Conservation (phyloP, 2,329 filamentous ascomycete species). For the Beauveria varroae region DNA sequence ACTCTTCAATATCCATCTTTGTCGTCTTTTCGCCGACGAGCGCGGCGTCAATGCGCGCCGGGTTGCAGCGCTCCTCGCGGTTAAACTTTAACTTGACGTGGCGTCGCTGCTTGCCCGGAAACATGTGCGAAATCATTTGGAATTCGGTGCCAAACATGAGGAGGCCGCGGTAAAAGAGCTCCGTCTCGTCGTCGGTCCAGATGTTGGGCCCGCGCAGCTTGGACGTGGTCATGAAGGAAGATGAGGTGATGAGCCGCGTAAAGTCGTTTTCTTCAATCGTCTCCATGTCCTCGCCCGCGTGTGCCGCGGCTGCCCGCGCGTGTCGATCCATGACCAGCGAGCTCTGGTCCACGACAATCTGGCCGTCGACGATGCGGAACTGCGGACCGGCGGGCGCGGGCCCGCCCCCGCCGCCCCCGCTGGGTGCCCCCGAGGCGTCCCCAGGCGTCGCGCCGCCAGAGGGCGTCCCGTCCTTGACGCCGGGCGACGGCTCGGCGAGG, state of each 20-base stretch:
- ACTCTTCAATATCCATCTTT: constrained; percentile 53
- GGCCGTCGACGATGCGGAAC: constrained; percentile 61
- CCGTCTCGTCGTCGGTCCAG: constrained; percentile 66
- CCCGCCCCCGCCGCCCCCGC: constrained; percentile 19
- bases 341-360: constrained; percentile 63
- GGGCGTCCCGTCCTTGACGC: constrained; percentile 12
- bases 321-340: constrained; percentile 63
- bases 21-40: constrained; percentile 53
- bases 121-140: constrained; percentile 69
- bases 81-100: constrained; percentile 79
- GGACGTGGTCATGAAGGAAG: constrained; percentile 54
- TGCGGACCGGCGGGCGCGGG: constrained; percentile 38
- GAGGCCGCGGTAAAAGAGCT: constrained; percentile 68
- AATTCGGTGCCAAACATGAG: constrained; percentile 78
- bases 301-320: constrained; percentile 48
- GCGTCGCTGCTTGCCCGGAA: constrained; percentile 61
- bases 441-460: constrained; percentile 15
- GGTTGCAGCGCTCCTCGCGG: constrained; percentile 64
- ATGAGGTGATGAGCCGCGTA: constrained; percentile 61
- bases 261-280: constrained; percentile 73
- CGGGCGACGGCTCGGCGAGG: constrained; percentile 7
- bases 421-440: constrained; percentile 9
- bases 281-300: constrained; percentile 44
- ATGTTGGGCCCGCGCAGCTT: constrained; percentile 56
- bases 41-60: constrained; percentile 54